phyloP scores from a whole-genome alignment of 169 alveolate genomes.

The Cryptosporidium muris region DNA sequence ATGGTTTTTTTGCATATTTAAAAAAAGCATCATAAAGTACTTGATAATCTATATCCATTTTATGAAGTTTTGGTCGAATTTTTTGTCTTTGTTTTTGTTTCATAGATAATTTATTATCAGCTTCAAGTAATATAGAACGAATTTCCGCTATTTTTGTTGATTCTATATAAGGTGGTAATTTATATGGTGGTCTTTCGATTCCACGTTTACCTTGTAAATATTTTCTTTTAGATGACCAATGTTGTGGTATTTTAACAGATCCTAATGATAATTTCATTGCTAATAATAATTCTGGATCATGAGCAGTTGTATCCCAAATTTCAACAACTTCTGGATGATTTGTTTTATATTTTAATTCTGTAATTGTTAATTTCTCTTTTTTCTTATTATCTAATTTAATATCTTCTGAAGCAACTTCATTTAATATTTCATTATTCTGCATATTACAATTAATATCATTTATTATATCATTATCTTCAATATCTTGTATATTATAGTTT shows the following conservation, averaged over 20 bases:
- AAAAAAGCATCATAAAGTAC: slow-evolving; percentile 98
- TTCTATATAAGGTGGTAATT: slow-evolving; percentile 92
- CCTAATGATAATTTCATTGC: slow-evolving; percentile 92
- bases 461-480: neutral
- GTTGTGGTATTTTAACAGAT: slow-evolving; percentile 97
- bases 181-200: slow-evolving; percentile 92
- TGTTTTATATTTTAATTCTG: slow-evolving; percentile 75
- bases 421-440: neutral
- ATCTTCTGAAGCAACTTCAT: neutral
- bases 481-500: neutral
- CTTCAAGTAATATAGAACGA: slow-evolving; percentile 89
- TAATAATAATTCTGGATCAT: slow-evolving; percentile 94
- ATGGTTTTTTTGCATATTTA: slow-evolving; percentile 95
- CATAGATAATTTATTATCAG: slow-evolving; percentile 92
- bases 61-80: slow-evolving; percentile 96
- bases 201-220: slow-evolving; percentile 95
- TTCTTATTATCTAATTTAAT: slow-evolving; percentile 4
- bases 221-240: slow-evolving; percentile 96
- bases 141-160: slow-evolving; percentile 89
- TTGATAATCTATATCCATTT: slow-evolving; percentile 95
- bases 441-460: neutral
- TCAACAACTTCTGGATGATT: slow-evolving; percentile 89
- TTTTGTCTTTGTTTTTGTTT: slow-evolving; percentile 96
- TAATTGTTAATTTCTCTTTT: slow-evolving; percentile 48
- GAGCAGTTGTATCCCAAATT: slow-evolving; percentile 94